Conservation (phyloP, 352 stramenopile genomes). For the Globisporangium viniferum region DNA sequence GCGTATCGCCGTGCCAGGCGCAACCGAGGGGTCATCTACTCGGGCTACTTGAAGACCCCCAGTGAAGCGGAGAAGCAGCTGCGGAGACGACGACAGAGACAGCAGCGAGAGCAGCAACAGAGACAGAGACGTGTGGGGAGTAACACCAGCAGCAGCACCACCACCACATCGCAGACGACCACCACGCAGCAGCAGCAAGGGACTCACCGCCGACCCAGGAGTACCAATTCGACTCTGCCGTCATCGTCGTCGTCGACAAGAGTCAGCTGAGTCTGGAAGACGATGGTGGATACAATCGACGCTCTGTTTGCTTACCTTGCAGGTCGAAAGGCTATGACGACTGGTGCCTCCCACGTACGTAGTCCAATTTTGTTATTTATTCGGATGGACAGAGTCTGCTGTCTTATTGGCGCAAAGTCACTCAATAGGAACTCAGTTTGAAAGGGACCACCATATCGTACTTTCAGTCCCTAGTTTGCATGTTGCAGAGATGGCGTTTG, state of each 20-base stretch:
- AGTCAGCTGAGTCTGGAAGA: neutral
- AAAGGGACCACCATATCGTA: too few relatives aligned
- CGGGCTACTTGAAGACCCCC: constrained; percentile 8
- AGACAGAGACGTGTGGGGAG: neutral
- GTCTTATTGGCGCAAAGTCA: neutral
- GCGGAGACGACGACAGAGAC: neutral
- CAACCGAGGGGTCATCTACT: constrained; percentile 8
- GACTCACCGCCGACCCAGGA: neutral
- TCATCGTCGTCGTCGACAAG: neutral
- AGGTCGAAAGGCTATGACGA: neutral
- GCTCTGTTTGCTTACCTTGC: neutral
- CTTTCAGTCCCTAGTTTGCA: too few relatives aligned
- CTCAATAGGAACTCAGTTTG: too few relatives aligned
- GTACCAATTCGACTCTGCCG: neutral
- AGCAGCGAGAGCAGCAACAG: neutral
- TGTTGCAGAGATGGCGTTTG: too few relatives aligned
- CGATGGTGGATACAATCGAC: neutral
- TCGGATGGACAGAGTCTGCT: too few relatives aligned
- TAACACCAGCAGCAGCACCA: neutral
- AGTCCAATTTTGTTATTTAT: neutral
- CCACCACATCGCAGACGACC: neutral
- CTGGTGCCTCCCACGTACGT: neutral
- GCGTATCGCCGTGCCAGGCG: neutral
- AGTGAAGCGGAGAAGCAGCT: neutral
- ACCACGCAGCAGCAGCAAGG: neutral